A percentile compares a stretch with the other conserved stretches of the same genome.
These are phyloP conservation scores for Ustilago trichophora DNA, from an alignment of 1,284 basidiomycete species.

Conservation along the genomic window DNA sequence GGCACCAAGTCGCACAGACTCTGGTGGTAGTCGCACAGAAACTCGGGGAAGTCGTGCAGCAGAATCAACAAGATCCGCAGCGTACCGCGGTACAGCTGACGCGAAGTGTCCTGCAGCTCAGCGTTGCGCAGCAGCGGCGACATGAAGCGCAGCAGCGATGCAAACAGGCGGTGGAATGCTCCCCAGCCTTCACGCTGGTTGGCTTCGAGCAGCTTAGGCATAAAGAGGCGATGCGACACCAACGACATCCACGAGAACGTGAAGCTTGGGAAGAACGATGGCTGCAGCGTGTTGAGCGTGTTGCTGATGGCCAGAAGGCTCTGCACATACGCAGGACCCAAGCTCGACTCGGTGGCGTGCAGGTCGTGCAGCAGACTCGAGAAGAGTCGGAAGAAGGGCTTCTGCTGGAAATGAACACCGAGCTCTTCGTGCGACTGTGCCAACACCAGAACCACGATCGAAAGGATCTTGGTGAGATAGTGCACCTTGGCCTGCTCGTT, in stretches of 20 bases:
- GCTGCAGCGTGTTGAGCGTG: slow-evolving; percentile 94
- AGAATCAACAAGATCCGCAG: slow-evolving; percentile 90
- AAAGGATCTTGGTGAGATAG: slow-evolving; percentile 96
- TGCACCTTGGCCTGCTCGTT: slow-evolving; percentile 94
- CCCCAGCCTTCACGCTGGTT: slow-evolving; percentile 92
- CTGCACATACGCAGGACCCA: slow-evolving; percentile 86
- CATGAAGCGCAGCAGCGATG: slow-evolving; percentile 93
- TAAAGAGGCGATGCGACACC: slow-evolving; percentile 94
- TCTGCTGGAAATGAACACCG: slow-evolving; percentile 89
- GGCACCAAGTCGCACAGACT: slow-evolving; percentile 93
- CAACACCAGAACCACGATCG: slow-evolving; percentile 93
- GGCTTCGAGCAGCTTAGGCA: slow-evolving; percentile 89
- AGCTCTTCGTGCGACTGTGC: slow-evolving; percentile 95
- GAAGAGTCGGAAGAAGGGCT: slow-evolving; percentile 98
- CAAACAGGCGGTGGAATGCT: slow-evolving; percentile 90
- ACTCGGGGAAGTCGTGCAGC: slow-evolving; percentile 98
- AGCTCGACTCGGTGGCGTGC: slow-evolving; percentile 80
- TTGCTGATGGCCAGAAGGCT: slow-evolving; percentile 87
- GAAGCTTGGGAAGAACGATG: slow-evolving; percentile 95
- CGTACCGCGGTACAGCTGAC: slow-evolving; percentile 90
- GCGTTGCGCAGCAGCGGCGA: slow-evolving; percentile 86
- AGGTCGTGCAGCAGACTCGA: slow-evolving; percentile 94
- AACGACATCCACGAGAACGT: slow-evolving; percentile 98
- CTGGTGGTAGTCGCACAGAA: slow-evolving; percentile 96
- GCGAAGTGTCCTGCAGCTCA: slow-evolving; percentile 82